Base-by-base conservation (phyloP, 2,329 filamentous ascomycete genomes). In the Penicillium expansum region DNA sequence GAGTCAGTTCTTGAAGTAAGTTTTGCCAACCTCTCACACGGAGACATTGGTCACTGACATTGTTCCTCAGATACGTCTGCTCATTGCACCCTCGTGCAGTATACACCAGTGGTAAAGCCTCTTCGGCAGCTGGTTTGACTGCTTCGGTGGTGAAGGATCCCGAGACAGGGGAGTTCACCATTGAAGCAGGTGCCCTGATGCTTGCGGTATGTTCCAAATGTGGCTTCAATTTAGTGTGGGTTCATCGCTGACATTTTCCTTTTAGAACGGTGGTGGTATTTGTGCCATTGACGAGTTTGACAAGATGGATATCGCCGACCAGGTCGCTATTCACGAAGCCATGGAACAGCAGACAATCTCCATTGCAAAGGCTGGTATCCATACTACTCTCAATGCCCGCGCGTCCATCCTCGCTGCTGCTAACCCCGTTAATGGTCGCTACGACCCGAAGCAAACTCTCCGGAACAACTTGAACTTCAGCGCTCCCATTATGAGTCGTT, bases 341-440 rank as follows among this genome's bases (percentile, higher is more conserved):
- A 99, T 99, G 94, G 94, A 99, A 84, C 94, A 99, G 80, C 94
- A 99, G 77, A 99, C 94, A 5, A 99, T 99, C 64, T 97, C 92
- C 9, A 99, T 99, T 69, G 93, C 94, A 58, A 99, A 99, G 78
- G 94, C 94, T 5, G 94, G 94, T 69, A 99, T 99, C 57, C 94
- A 99, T 74, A 95, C 94, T 4, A 99, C 94, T 0, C 84, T 99
- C 44, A 99, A 99, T 71, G 94, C 94, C 2, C 86, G 94, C 54
- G 97, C 94, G 0, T 94, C 89, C 45, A 97, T 99, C 68, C 87
- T 99, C 16, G 94, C 94, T 0, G 94, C 94, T 7, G 94, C 94
- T 30, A 99, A 99, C 74, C 94, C 94, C 0, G 91, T 99, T 5
- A 91, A 91, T 29, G 94, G 94, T 13, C 86, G 94, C n/a, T 77